Conservation (phyloP, 441 rosid genomes). For the Populus hybrid region DNA sequence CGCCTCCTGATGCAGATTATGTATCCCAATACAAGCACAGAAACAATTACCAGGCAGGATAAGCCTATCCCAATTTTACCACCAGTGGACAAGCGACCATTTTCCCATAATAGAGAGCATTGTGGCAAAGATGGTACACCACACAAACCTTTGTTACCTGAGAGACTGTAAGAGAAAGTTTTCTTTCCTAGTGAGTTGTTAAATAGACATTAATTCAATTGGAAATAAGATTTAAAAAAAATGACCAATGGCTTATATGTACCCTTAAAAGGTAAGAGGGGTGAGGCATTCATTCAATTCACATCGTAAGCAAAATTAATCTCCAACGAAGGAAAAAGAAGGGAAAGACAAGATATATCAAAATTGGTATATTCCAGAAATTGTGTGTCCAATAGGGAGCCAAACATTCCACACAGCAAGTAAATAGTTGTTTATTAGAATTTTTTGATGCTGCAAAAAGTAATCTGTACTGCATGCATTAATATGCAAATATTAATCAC, state of each 20-base stretch:
- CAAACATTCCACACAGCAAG: background rate
- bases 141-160: constrained; percentile 91
- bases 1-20: constrained; percentile 63
- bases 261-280: background rate
- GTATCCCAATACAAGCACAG: constrained; percentile 40
- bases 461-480: background rate
- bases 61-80: constrained; percentile 76
- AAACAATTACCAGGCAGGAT: constrained; percentile 48
- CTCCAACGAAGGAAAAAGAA: background rate
- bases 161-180: constrained; percentile 53
- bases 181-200: background rate
- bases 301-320: background rate
- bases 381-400: background rate
- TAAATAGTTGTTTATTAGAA: background rate
- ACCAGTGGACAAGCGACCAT: constrained; percentile 76
- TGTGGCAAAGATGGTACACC: constrained; percentile 75
- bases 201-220: background rate
- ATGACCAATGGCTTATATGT: background rate
- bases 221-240: background rate
- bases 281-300: background rate
- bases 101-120: constrained; percentile 83
- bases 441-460: background rate
- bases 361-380: constrained; percentile 4
- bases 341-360: background rate
- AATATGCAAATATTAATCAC: background rate